Evolutionary conservation across 1,284 basidiomycete genomes (phyloP), one percentile per base, ranked within the genome.

Genomic region (Apiotrichum montevideense): DNA sequence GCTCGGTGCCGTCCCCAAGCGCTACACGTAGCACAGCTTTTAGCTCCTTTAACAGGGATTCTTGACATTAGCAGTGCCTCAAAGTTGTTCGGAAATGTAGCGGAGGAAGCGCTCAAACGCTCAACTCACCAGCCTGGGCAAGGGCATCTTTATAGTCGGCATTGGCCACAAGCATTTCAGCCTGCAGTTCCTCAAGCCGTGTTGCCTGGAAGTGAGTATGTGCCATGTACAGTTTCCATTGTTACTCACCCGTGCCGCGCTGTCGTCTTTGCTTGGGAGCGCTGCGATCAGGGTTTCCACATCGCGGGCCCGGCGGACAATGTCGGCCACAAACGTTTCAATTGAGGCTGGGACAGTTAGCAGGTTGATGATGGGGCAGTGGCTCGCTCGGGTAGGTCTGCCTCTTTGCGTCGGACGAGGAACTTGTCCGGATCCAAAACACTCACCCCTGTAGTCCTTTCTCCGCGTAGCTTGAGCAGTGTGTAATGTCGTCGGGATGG

Each of bases 261-360:
- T 69, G 51, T 72, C 69, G 40, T 69, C 71, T 46, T 70, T 72
- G 35, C 64, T 67, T 2, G 75, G 75, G 50, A 77, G 54, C 3
- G 67, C 69, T 3, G 61, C 64, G 42, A 75, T 71, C 40, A 77
- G 66, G 10, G 56, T 51, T 54, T 77, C 69, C 29, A 76, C 64
- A 56, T 76, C 72, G 59, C 76, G 74, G 1, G 72, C 69, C 45
- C 73, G 64, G 21, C 63, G 59, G 3, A 74, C 63, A 34, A 77
- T 70, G 51, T 77, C 74, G 8, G 61, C 52, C 8, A 75, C 73
- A 48, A 74, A 74, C 6, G 67, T 68, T 59, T 73, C 64, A 44
- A 73, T 75, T 8, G 72, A 64, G n/a, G 58, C 73, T 76, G 59
- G 9, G 3, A 29, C 29, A 29, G 29, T 29, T 29, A 29, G 29